Evolutionary conservation across 331 rosid species (phyloP), one percentile per base, ranked within the genome.

Genomic region (Dryas integrifolia): DNA sequence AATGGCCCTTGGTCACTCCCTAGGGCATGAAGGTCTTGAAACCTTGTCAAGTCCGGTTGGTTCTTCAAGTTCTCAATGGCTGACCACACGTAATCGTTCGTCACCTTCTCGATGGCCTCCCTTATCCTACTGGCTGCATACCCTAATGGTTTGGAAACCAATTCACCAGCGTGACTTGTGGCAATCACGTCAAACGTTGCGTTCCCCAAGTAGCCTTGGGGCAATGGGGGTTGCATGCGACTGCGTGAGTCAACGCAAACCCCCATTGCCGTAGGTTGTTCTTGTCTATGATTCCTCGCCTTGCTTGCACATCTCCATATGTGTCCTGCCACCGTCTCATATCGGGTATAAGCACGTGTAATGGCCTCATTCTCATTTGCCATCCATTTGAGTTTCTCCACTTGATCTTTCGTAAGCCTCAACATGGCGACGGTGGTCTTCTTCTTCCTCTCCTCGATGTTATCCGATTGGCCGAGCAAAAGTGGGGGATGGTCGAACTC

Each of bases 301-400:
- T 83, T 85, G 79, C 86, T 58, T 1, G 89, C 83, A 56, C 80
- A 79, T 56, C 82, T 83, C 98, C 96, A 91, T 0, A 88, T 43
- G 43, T 91, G 86, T 0, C 88, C 89, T 0, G 88, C 62, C 1
- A 91, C 7, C 0, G 82, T 66, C 71, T 90, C 90, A 7, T 70
- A 87, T 30, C 79, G 72, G 0, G 65, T 67, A n/a, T 58, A 69
- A 53, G 46, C 47, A 1, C 40, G 49, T 4, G 6, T 35, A 50
- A 24, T 21, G 61, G 43, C n/a, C 65, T 7, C 8, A 16, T 74
- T 59, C 3, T 82, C 79, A 14, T 91, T 86, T 0, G 87, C 90
- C 53, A 8, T 62, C 14, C 65, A 13, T 47, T 69, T 77, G 5
- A 77, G 63, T 13, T 21, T 48, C 55, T 63, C 75, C 13, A 65